Evolutionary conservation across 2,329 filamentous ascomycete species (phyloP), one percentile per base, ranked within the genome.

Genomic region (Ceratocystis harringtonii): DNA sequence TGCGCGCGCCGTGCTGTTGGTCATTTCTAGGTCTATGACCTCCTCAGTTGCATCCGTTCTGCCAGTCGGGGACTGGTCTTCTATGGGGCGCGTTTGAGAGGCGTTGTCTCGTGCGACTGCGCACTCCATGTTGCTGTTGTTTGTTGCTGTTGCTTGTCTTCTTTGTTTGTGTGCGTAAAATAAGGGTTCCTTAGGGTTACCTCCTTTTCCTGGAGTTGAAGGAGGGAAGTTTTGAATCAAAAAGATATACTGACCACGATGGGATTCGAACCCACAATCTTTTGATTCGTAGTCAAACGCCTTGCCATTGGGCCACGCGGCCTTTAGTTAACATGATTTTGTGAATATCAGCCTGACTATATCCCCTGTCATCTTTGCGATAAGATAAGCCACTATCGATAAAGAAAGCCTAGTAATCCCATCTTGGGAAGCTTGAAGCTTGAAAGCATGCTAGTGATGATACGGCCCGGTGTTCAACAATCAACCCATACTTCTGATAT

Each of bases 241-340:
- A 50, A 55, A 58, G 30, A 65, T 48, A 55, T 22, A 28, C n/a
- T 66, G 62, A 67, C 62, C 65, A 64, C 62, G 62, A 67, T 64
- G 65, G 65, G 62, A 67, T 64, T 64, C 62, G 62, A 67, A 67
- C 62, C 65, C 65, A 67, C 65, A 67, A 64, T 67, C 65, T 67
- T 67, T 67, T 67, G 65, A 67, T 67, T 67, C 62, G 62, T 64
- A 67, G 65, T 67, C 62, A 67, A 67, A 67, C 65, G 65, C 65
- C 65, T 67, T 64, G 65, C 65, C 65, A 67, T 67, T 64, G 65
- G 65, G 65, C 62, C 62, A 64, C 65, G 65, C 65, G 62, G 65
- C 65, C 62, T 44, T 64, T 15, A 41, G 22, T 32, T 25, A 7
- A 30, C 22, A 2, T 19, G 1, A 41, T 30, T 3, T 0, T 1